These are phyloP conservation scores for Fraxinus americana DNA, from an alignment of 257 asterid genomes.

Conservation along the genomic window DNA sequence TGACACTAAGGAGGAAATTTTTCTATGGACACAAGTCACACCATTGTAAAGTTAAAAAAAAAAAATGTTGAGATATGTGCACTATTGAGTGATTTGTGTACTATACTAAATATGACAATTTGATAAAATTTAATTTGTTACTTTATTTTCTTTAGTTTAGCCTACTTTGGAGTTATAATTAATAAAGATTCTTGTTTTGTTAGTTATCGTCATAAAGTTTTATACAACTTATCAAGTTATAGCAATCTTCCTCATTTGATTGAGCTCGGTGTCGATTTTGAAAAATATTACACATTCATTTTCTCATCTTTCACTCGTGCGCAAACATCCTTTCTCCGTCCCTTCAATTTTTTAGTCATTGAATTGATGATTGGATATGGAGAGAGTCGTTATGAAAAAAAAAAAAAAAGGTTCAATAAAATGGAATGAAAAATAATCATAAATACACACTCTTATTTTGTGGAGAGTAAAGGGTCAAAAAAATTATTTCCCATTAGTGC, in stretches of 20 bases:
- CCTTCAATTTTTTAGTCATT: too few relatives aligned
- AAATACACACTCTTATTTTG: conserved; percentile 4
- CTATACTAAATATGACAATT: neutral
- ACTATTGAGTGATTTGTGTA: neutral
- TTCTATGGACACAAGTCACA: conserved; percentile 1
- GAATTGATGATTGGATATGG: neutral
- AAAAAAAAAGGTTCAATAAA: too few relatives aligned
- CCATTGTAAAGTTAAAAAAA: neutral
- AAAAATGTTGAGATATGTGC: neutral
- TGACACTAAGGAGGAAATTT: neutral
- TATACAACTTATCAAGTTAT: too few relatives aligned
- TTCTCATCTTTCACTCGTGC: too few relatives aligned
- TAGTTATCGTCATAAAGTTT: too few relatives aligned
- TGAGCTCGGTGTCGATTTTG: too few relatives aligned
- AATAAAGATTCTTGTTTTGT: too few relatives aligned
- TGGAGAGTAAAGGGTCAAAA: conserved; percentile 34
- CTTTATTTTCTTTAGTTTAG: too few relatives aligned
- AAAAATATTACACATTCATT: too few relatives aligned
- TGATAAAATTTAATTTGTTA: neutral
- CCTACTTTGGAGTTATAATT: too few relatives aligned
- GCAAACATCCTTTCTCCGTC: too few relatives aligned
- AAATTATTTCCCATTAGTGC: conserved; percentile 29
- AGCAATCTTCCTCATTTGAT: too few relatives aligned
- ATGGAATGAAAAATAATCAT: neutral
- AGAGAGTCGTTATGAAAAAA: neutral